Evolutionary conservation across 2,329 filamentous ascomycete genomes (phyloP), one percentile per base, ranked within the genome.

Genomic region (Cercospora sp.): DNA sequence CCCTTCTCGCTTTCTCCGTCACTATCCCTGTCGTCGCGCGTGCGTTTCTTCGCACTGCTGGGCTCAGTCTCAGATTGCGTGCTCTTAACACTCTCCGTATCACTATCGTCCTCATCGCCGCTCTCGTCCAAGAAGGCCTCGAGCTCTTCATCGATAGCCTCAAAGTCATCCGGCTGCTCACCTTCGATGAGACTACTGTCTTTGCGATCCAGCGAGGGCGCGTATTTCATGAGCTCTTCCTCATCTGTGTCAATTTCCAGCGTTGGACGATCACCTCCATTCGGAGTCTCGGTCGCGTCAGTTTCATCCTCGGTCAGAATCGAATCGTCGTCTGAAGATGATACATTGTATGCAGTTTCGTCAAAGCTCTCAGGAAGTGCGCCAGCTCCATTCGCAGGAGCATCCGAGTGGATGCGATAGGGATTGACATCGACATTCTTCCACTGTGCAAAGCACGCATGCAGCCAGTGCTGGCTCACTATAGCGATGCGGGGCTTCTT

Each of bases 381-480:
- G 10, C 66, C 69, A 8, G 68, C 71, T 64, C 75, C 77, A 62
- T 77, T 75, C 61, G 93, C 90, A 18, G 89, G 87, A 0, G 90
- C 88, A 62, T 93, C 89, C 2, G 93, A 85, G n/a, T 90, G 85
- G 58, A 97, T 85, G n/a, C 91, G 82, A 76, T 94, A 97, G 0
- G 90, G 89, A 2, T 85, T 85, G 78, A 97, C 94, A 66, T 95
- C 89, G 10, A 96, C 83, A 66, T 87, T 89, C 70, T 87, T 85
- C 95, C 95, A 99, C 78, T 91, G 90, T 28, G 89, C 90, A 71
- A 98, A 88, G 65, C 90, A 96, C 73, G 94, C 91, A 34, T 90
- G 86, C 32, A 99, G 88, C 95, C 95, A 99, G 74, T 92, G 89
- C 63, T 93, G 91, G 73, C 90, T 93, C 59, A 99, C 95, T 67